Base-by-base conservation (phyloP, 768 basidiomycete genomes). In the Pisolithus marmoratus region DNA sequence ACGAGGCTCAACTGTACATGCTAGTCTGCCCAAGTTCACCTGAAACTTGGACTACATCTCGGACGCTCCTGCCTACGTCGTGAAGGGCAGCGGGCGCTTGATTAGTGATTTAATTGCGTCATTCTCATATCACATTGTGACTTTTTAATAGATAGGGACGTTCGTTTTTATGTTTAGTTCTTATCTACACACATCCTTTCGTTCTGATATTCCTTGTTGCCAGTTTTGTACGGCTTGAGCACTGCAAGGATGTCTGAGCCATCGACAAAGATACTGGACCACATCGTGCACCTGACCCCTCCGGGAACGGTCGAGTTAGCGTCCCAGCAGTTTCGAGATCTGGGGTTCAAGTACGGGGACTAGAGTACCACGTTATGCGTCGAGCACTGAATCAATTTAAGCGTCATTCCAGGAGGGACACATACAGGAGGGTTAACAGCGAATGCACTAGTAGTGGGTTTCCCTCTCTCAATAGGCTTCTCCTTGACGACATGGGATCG, bases 221-320 rank as follows among this genome's bases (percentile, higher is more conserved):
- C 22, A 12, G n/a, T 8, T 24, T 9, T 26, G 44, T 42, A 42
- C 22, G 4, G 9, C 14, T 12, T 34, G 34, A 34, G 5, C 14
- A 4, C 34, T 34, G 8, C 5, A 27, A 27, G 26, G 23, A 68
- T 66, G 67, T 45, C 60, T 12, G 31, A 37, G 6, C 63, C 64
- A 24, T 68, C 71, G 17, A 80, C 77, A 2, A 69, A 63, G 41
- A 76, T 65, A 26, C 60, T 87, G 11, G 87, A 89, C 55, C 87
- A 89, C 56, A 79, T 89, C 51, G 77, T 89, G 1, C 81, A 87
- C 61, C 71, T 89, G n/a, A 82, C 82, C 0, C 80, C 85, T 0
- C 82, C 85, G 1, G 83, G 78, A 0, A 72, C 79, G 0, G 70
- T 87, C 9, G 61, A 73, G 19, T 64, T 75, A 31, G 75, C 73